Evolutionary conservation across 805 yeast genomes (phyloP), one percentile per base, ranked within the genome.

Genomic region (Grigorovia humatica): DNA sequence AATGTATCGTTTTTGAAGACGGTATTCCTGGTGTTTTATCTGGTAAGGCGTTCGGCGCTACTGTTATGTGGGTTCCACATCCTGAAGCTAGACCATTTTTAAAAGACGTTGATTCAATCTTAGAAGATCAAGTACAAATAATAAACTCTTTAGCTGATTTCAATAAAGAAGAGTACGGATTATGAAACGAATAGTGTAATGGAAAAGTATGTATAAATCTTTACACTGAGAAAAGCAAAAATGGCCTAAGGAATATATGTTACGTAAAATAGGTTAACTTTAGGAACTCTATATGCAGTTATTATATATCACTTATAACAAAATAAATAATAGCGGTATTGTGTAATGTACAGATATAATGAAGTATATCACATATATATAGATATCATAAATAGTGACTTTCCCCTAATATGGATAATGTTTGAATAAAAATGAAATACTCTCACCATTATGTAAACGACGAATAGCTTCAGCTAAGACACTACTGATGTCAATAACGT

Each of bases 51-150:
- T 88, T 96, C 40, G 90, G 89, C 11, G 85, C 88, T 13, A 76
- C 75, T 51, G 96, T 91, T n/a, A 77, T 91, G 47, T 93, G 98
- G 99, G 85, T 90, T 13, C 98, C 99, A 9, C 91, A 91, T 67
- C 75, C 76, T 27, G 79, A 85, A 52, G 95, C 95, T 0, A 61
- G 78, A 38, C 70, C 73, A 18, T 76, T 78, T 8, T 67, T 86
- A 56, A 79, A 81, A 9, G 74, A 76, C 44, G 77, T 80, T 56
- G 61, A 74, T 9, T 70, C 70, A 6, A 71, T 77, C 19, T 66
- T 87, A 50, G 81, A 78, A 2, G 74, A 70, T 47, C 70, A 74
- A 48, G 95, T 90, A 38, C 81, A 78, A 57, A 65, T 83, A 9
- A 60, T 85, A 47, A 59, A 59, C 3, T 71, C 81, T 8, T 69